Conservation (phyloP, 176 grass and related monocot genomes). For the Avena eriantha region DNA sequence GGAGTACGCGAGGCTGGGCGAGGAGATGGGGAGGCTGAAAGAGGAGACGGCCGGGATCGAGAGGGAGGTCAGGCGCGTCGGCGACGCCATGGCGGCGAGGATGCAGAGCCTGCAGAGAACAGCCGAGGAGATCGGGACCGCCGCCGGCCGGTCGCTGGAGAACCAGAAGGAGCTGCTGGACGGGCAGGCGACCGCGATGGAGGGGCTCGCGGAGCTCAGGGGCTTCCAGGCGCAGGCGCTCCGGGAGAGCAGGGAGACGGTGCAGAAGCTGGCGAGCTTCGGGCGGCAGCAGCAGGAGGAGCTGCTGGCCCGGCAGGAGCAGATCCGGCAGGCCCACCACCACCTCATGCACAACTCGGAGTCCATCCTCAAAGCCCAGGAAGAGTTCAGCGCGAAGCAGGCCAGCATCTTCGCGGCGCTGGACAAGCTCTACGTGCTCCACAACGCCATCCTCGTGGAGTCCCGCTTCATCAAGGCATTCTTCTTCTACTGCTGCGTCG, state of each 20-base stretch:
- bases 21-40: conserved; percentile 53
- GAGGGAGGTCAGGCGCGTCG: conserved; percentile 49
- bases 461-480: conserved; percentile 82
- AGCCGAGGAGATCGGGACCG: conserved; percentile 54
- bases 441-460: conserved; percentile 68
- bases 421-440: conserved; percentile 68
- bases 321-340: conserved; percentile 59
- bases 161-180: conserved; percentile 61
- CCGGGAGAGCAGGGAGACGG: conserved; percentile 57
- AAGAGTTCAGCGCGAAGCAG: conserved; percentile 78
- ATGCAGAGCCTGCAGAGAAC: conserved; percentile 61
- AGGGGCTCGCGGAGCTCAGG: conserved; percentile 48
- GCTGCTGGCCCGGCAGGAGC: conserved; percentile 59
- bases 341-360: conserved; percentile 67
- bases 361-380: conserved; percentile 64
- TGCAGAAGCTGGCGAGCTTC: conserved; percentile 62
- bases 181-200: conserved; percentile 45
- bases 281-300: conserved; percentile 67
- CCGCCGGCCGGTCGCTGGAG: conserved; percentile 54
- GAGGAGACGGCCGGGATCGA: conserved; percentile 52
- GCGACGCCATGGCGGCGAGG: conserved; percentile 58
- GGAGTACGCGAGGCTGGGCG: conserved; percentile 51
- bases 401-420: conserved; percentile 72
- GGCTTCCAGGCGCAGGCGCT: conserved; percentile 55
- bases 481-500: conserved; percentile 71